Conservation (phyloP, 805 yeast genomes). For the Soucietia sequanensis region DNA sequence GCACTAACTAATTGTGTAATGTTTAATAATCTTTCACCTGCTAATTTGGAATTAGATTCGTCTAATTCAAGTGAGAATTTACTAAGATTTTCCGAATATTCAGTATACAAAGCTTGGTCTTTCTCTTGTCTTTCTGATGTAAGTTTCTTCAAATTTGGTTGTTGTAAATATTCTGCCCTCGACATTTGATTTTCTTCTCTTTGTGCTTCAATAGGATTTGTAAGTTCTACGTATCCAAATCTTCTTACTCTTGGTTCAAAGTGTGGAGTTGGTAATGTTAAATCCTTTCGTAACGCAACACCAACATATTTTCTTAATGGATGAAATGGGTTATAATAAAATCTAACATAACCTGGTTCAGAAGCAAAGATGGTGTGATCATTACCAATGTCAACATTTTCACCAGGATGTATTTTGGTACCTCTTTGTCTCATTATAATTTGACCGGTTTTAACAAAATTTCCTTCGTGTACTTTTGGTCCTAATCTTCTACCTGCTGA, state of each 20-base stretch:
- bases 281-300: conserved; percentile 65
- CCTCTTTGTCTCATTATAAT: conserved; percentile 94
- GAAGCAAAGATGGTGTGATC: conserved; percentile 90
- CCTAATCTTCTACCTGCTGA: conserved; percentile 95
- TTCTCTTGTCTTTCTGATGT: conserved; percentile 39
- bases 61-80: conserved; percentile 11
- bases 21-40: conserved; percentile 48
- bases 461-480: conserved; percentile 81
- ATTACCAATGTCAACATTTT: conserved; percentile 82
- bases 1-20: conserved; percentile 51
- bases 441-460: conserved; percentile 74
- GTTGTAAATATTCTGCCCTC: conserved; percentile 63
- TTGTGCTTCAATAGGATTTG: conserved; percentile 48
- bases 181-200: conserved; percentile 61
- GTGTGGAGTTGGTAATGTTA: conserved; percentile 80
- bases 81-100: conserved; percentile 29
- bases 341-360: conserved; percentile 93
- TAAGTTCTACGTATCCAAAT: conserved; percentile 65
- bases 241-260: conserved; percentile 87
- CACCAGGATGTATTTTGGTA: conserved; percentile 92
- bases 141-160: conserved; percentile 47
- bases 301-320: conserved; percentile 91
- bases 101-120: conserved; percentile 25
- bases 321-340: conserved; percentile 93
- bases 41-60: conserved; percentile 14